Percentiles rank a stretch among this genome's conserved stretches.
These are phyloP conservation scores for Trypanosoma rangeli DNA, from an alignment of 208 protist genomes.

Conservation along the genomic window DNA sequence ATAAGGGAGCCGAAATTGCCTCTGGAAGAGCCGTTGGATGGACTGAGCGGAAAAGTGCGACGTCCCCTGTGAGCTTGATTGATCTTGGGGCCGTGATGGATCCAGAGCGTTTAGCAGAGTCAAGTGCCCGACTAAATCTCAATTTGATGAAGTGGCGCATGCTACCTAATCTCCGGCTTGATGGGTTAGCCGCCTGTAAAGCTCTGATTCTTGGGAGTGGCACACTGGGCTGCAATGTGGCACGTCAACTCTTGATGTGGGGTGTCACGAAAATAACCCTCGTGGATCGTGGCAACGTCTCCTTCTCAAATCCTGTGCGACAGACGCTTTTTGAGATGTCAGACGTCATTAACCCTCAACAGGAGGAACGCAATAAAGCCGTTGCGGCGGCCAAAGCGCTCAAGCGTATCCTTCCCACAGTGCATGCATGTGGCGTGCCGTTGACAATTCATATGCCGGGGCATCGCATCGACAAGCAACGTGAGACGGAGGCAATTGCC, in stretches of 20 bases:
- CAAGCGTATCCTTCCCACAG: conserved; percentile 87
- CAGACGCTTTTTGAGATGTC: conserved; percentile 87
- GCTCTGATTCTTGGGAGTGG: conserved; percentile 97
- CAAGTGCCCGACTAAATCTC: conserved; percentile 90
- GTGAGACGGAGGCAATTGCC: conserved; percentile 23
- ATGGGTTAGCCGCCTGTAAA: conserved; percentile 74
- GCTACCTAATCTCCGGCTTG: conserved; percentile 92
- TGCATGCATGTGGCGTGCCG: conserved; percentile 38
- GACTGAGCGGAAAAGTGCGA: conserved; percentile 40
- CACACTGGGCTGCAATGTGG: conserved; percentile 98
- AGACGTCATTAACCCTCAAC: conserved; percentile 63
- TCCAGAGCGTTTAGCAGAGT: conserved; percentile 71
- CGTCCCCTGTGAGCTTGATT: conserved; percentile 11
- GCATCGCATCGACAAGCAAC: conserved; percentile 72
- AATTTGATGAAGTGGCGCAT: conserved; percentile 98
- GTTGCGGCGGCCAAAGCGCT: conserved; percentile 87
- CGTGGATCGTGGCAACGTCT: conserved; percentile 95
- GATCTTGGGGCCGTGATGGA: conserved; percentile 89
- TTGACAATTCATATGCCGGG: conserved; percentile 98
- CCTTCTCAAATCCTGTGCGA: conserved; percentile 95
- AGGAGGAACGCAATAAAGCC: conserved; percentile 81
- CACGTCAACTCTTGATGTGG: conserved; percentile 95
- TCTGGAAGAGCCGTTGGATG: conserved; percentile 26
- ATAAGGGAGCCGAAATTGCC: not conserved
- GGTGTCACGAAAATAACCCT: conserved; percentile 96